Percentiles rank a stretch among this genome's conserved stretches.
These are phyloP conservation scores for Firmiana major DNA, from an alignment of 345 rosid species.

Conservation along the genomic window DNA sequence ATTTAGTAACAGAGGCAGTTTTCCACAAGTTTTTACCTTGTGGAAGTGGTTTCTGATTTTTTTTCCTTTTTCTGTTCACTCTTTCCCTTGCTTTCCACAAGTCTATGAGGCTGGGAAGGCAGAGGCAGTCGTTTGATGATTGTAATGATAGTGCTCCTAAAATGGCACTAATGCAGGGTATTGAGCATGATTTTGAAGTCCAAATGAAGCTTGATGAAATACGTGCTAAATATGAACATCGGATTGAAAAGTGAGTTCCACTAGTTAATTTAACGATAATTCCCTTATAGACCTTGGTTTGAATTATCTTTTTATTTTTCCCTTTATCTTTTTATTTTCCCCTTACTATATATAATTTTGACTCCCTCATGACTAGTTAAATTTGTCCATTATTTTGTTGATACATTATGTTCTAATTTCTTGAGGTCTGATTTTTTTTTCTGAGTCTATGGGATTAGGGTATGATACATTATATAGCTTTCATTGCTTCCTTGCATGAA, in stretches of 20 bases:
- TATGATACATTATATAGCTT: too few relatives aligned
- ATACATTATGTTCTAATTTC: not conserved
- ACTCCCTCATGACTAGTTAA: not conserved
- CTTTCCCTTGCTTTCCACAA: conserved; percentile 3
- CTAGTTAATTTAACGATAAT: not conserved
- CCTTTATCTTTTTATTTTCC: too few relatives aligned
- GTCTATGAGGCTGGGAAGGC: not conserved
- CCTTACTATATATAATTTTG: not conserved
- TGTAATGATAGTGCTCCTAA: not conserved
- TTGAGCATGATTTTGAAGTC: conserved; percentile 93
- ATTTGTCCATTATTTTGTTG: not conserved
- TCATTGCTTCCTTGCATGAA: not conserved
- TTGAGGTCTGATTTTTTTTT: not conserved
- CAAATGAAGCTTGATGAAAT: conserved; percentile 68
- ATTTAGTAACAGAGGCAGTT: not conserved
- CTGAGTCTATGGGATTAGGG: not conserved
- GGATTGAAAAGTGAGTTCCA: conserved; percentile 70
- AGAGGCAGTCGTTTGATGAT: not conserved
- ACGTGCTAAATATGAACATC: conserved; percentile 65
- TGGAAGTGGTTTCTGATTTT: not conserved
- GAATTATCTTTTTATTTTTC: not conserved
- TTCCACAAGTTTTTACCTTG: not conserved
- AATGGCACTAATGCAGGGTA: conserved; percentile 71
- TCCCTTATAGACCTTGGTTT: not conserved
- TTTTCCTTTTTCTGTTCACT: not conserved